phyloP scores from a whole-genome alignment of 1,284 basidiomycete species.

The Agroathelia rolfsii region DNA sequence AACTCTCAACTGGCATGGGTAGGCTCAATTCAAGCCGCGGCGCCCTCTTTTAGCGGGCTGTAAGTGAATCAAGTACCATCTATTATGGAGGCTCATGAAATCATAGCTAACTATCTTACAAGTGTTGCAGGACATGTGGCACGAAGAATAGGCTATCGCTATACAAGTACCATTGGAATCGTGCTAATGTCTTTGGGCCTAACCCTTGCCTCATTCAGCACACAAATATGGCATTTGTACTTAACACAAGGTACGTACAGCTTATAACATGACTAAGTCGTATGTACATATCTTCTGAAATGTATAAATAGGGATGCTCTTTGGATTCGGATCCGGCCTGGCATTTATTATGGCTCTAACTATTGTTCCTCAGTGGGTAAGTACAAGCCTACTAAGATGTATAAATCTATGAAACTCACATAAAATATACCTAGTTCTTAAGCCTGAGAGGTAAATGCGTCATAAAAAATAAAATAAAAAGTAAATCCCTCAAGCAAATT shows the following conservation, averaged over 20 bases:
- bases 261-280: too few species aligned
- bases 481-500: too few species aligned
- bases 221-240: conserved; percentile 8
- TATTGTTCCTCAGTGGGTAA: conserved; percentile 7
- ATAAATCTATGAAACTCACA: too few species aligned
- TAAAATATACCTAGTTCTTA: too few species aligned
- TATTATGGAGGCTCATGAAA: neutral
- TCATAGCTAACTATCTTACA: neutral
- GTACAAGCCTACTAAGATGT: conserved; percentile 3
- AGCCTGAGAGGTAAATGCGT: too few species aligned
- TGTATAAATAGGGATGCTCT: conserved; percentile 6
- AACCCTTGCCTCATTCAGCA: conserved; percentile 8
- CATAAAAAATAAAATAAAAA: too few species aligned
- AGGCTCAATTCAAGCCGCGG: conserved; percentile 8
- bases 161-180: conserved; percentile 6
- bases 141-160: conserved; percentile 5
- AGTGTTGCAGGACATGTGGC: conserved; percentile 7
- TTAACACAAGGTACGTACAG: conserved; percentile 10
- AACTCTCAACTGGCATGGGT: conserved; percentile 9
- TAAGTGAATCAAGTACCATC: too few species aligned
- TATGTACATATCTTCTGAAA: too few species aligned
- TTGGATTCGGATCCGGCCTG: conserved; percentile 8
- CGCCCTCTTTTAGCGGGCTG: conserved; percentile 7
- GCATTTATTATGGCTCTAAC: conserved; percentile 8
- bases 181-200: conserved; percentile 7